Evolutionary conservation across 768 basidiomycete species (phyloP).

Genomic region (Trametes cinnabarina): DNA sequence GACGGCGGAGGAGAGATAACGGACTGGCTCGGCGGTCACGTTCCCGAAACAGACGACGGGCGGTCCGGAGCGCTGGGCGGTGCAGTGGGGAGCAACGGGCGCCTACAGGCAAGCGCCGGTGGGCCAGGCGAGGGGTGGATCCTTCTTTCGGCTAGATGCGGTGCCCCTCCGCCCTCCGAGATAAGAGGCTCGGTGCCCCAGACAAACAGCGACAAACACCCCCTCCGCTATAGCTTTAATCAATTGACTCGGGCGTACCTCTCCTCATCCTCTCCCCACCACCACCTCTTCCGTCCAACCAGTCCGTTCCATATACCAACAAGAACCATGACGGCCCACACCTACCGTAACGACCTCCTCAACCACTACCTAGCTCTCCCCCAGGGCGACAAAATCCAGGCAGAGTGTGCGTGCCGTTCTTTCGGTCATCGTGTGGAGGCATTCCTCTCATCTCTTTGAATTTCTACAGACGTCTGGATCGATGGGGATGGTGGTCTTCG

Average conservation of each 20-base stretch:
- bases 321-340: slow-evolving; percentile 30
- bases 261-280: slow-evolving; percentile 13
- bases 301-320: slow-evolving; percentile 4
- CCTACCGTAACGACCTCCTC: slow-evolving; percentile 81
- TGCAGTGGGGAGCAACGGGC: background rate
- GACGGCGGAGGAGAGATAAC: background rate
- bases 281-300: slow-evolving; percentile 11
- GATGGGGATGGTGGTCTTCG: slow-evolving; percentile 93
- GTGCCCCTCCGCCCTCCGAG: background rate
- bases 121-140: background rate
- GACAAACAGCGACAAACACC: slow-evolving; percentile 26
- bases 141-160: background rate
- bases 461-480: slow-evolving; percentile 87
- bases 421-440: slow-evolving; percentile 5
- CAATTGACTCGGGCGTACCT: slow-evolving; percentile 10
- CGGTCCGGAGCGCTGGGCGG: background rate
- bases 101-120: background rate
- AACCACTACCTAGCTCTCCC: slow-evolving; percentile 84
- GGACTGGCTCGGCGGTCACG: background rate
- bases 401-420: slow-evolving; percentile 64
- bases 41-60: background rate
- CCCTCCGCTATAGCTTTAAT: slow-evolving; percentile 8
- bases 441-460: slow-evolving; percentile 15
- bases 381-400: slow-evolving; percentile 92
- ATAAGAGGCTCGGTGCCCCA: slow-evolving; percentile 22